Base-by-base conservation (phyloP, 257 asterid species). In the Fraxinus quadrangulata region DNA sequence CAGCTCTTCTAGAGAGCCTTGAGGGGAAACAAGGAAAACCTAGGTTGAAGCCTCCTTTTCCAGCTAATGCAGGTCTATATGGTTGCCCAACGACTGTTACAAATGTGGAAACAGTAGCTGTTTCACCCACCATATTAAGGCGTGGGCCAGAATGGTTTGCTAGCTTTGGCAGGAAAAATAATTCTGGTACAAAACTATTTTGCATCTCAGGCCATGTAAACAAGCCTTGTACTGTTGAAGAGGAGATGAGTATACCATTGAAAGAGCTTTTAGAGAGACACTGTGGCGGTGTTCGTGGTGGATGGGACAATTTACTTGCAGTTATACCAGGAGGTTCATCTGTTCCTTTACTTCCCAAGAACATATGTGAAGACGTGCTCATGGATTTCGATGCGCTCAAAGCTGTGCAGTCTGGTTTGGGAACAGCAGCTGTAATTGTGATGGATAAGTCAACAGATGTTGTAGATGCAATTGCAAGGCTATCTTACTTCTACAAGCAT, bases 21-120 rank as follows among this genome's bases (percentile, higher is more conserved):
- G 99, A 96, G 91, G 99, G 99, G 13, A 96, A 93, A 78, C 99
- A 93, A 88, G 99, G 99, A 30, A 96, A 96, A 77, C 99, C 97
- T 17, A 89, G 99, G 75, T 81, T 93, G 94, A 93, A 96, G 92
- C 99, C 99, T 81, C 99, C 98, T 56, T 96, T 96, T 82, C 99
- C 98, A 8, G 99, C 99, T 75, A 96, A 93, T 83, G 85, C 99
- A 1, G 99, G 99, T 66, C 87, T 96, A 16, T 96, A 96, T 26
- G 99, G 99, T 42, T 96, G 99, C 83, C 99, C 99, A 16, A 92
- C 98, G 5, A 96, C 99, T 0, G 99, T 96, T 23, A 93, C 99
- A 34, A 96, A 93, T 77, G 99, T 93, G 47, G 99, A 96, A 84
- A 96, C 99, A 19, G 97, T 93, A 49, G 97, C 99, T 54, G 99